Conservation (phyloP, 208 protist genomes). For the Lotmaria passim region DNA sequence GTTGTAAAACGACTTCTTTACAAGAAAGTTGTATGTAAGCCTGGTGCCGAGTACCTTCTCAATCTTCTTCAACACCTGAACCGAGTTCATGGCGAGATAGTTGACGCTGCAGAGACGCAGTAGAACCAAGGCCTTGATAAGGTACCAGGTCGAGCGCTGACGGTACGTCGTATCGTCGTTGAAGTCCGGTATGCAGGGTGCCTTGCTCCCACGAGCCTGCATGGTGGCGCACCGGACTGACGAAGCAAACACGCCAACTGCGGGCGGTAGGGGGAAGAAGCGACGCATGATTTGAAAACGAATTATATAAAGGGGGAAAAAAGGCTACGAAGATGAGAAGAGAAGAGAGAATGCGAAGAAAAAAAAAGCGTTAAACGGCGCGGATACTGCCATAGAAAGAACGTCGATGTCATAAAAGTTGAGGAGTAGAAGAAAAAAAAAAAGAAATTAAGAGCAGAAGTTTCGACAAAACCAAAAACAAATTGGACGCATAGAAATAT, state of each 20-base stretch:
- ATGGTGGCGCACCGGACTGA: conserved; percentile 24
- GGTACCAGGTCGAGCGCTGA: conserved; percentile 65
- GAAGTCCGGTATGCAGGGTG: conserved; percentile 51
- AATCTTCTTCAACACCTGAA: conserved; percentile 67
- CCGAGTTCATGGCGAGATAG: conserved; percentile 78
- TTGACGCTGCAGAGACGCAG: conserved; percentile 74
- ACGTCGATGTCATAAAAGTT: no score
- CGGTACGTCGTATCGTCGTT: conserved; percentile 67
- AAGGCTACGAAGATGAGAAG: neutral
- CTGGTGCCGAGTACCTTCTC: conserved; percentile 75
- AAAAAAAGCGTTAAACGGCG: neutral
- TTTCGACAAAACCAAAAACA: neutral
- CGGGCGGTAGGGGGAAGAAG: conserved; percentile 25
- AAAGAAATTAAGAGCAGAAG: neutral
- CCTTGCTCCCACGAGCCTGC: neutral
- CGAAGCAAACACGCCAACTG: conserved; percentile 19
- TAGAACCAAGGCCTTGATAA: conserved; percentile 79
- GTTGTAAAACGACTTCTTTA: conserved; percentile 92
- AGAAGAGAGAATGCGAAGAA: conserved; percentile 15
- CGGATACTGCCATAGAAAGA: neutral
- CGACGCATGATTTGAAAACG: conserved; percentile 41
- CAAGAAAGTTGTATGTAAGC: conserved; percentile 76
- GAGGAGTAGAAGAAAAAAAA: no score
- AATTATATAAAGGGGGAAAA: neutral
- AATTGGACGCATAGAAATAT: no score